phyloP scores from a whole-genome alignment of 768 basidiomycete genomes.

The Brasilioporus rufonigricans region DNA sequence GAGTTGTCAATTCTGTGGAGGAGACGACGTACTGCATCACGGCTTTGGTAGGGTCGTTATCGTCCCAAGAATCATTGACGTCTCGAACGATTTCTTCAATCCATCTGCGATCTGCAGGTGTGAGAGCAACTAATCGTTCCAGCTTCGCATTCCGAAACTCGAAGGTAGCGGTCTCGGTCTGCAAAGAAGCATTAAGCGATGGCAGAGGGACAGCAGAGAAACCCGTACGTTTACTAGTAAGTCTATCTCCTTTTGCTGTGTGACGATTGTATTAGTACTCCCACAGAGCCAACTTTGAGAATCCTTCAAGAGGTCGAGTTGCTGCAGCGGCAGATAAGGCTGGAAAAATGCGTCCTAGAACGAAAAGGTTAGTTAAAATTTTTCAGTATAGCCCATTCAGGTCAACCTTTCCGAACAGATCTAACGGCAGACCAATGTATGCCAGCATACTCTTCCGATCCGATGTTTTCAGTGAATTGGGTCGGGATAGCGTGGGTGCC shows the following conservation, averaged over 20 bases:
- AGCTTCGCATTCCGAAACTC: slow-evolving; percentile 85
- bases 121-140: slow-evolving; percentile 75
- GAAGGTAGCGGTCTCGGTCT: slow-evolving; percentile 85
- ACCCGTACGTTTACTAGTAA: slow-evolving; percentile 74
- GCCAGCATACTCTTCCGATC: slow-evolving; percentile 89
- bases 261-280: slow-evolving; percentile 95
- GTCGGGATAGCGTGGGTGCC: slow-evolving; percentile 61
- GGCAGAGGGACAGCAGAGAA: background rate
- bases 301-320: slow-evolving; percentile 82
- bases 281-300: slow-evolving; percentile 87
- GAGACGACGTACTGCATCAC: slow-evolving; percentile 60
- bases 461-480: slow-evolving; percentile 82
- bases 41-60: slow-evolving; percentile 53
- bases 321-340: slow-evolving; percentile 94
- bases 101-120: slow-evolving; percentile 95
- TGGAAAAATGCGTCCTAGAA: slow-evolving; percentile 91
- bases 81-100: slow-evolving; percentile 92
- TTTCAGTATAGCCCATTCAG: background rate
- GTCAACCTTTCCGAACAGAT: slow-evolving; percentile 84
- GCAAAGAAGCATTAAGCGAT: background rate
- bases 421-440: slow-evolving; percentile 90
- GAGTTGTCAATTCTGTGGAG: background rate
- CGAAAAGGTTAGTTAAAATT: background rate
- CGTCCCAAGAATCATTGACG: slow-evolving; percentile 79
- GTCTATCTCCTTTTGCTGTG: slow-evolving; percentile 90